Conservation (phyloP, 1,284 basidiomycete species). For the Cutaneotrichosporon sp. region DNA sequence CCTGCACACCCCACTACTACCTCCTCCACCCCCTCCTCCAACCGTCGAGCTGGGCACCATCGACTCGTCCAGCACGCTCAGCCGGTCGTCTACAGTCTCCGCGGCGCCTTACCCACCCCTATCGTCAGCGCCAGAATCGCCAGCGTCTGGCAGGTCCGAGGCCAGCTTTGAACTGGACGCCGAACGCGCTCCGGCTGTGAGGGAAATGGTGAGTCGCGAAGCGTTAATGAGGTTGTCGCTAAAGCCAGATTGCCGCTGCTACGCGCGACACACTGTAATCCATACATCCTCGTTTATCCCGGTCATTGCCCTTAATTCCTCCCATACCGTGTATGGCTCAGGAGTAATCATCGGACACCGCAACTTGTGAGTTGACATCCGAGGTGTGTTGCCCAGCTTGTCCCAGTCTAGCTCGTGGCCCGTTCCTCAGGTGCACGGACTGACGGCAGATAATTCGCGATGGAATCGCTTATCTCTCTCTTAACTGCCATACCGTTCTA, state of each 20-base stretch:
- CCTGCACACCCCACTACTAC: conserved; percentile 40
- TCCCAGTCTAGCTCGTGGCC: no score
- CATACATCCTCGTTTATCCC: no score
- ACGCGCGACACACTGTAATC: neutral
- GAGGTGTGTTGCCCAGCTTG: no score
- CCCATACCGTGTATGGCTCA: no score
- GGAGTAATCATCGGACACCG: no score
- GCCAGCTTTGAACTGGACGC: conserved; percentile 1
- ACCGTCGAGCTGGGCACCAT: conserved; percentile 33
- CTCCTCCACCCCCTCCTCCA: conserved; percentile 24
- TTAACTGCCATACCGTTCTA: no score
- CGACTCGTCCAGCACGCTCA: neutral
- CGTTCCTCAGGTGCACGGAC: no score
- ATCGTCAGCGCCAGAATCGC: neutral
- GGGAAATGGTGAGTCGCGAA: neutral
- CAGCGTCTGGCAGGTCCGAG: neutral
- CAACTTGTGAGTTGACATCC: no score
- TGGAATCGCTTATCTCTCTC: no score
- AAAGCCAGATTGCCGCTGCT: neutral
- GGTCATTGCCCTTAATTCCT: no score
- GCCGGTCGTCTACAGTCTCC: neutral
- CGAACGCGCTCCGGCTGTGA: neutral
- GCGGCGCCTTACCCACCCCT: neutral
- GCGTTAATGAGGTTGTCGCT: neutral
- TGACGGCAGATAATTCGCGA: no score